phyloP scores from a whole-genome alignment of 2,329 filamentous ascomycete species.

The Penicillium sp. region DNA sequence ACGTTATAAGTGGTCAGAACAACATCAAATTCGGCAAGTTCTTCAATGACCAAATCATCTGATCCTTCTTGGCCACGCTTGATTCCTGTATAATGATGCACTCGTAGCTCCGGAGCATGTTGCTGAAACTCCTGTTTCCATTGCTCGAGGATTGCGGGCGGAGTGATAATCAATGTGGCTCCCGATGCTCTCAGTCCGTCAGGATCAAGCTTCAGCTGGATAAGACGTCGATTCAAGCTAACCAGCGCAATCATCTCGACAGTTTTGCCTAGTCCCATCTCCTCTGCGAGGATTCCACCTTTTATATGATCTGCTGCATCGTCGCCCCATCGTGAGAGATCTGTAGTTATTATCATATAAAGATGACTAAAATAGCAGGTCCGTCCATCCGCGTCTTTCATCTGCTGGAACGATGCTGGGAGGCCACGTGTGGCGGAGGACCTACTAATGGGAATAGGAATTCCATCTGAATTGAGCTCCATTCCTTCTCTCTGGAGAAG shows the following conservation, averaged over 20 bases:
- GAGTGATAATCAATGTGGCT: constrained; percentile 64
- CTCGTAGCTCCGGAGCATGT: constrained; percentile 58
- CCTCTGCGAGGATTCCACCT: constrained; percentile 51
- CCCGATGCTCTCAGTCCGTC: constrained; percentile 42
- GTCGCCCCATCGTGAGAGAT: constrained; percentile 36
- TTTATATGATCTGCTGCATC: constrained; percentile 31
- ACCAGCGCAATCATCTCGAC: constrained; percentile 51
- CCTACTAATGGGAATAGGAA: constrained; percentile 20
- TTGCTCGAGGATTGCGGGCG: constrained; percentile 60
- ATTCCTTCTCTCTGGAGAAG: constrained; percentile 46
- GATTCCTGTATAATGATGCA: constrained; percentile 60
- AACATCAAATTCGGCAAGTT: constrained; percentile 53
- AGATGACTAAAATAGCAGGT: constrained; percentile 44
- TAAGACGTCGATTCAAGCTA: constrained; percentile 38
- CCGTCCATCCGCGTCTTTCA: constrained; percentile 39
- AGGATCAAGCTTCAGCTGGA: constrained; percentile 16
- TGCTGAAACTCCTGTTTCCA: constrained; percentile 61
- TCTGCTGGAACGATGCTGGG: constrained; percentile 40
- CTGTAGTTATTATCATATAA: constrained; percentile 40
- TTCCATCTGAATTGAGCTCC: constrained; percentile 33
- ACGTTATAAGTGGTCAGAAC: constrained; percentile 66
- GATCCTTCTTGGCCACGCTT: constrained; percentile 34
- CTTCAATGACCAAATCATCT: constrained; percentile 45
- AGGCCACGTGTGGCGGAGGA: constrained; percentile 16
- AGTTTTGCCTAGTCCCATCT: constrained; percentile 54